phyloP scores from a whole-genome alignment of 1,284 basidiomycete species.

The Irpex lacteus region DNA sequence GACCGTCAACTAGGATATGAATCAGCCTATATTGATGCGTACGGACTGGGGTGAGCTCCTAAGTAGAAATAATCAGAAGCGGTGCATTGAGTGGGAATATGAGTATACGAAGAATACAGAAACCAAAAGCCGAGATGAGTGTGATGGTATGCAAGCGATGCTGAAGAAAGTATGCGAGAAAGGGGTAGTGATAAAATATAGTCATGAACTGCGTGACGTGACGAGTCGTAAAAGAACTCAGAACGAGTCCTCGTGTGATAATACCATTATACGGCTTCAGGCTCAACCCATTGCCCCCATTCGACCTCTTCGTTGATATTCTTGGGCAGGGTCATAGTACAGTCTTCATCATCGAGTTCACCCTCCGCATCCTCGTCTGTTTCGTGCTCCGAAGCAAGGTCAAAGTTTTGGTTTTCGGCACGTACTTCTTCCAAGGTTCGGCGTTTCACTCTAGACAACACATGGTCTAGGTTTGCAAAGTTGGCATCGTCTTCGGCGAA shows the following conservation, averaged over 20 bases:
- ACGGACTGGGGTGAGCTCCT: not conserved
- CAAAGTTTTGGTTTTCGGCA: slow-evolving; percentile 18
- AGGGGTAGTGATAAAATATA: not conserved
- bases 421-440: slow-evolving; percentile 48
- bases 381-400: slow-evolving; percentile 4
- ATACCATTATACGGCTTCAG: not conserved
- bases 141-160: not conserved
- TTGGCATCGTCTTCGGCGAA: slow-evolving; percentile 84
- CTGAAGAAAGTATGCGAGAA: not conserved
- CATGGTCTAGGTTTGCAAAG: slow-evolving; percentile 80
- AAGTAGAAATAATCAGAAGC: not conserved
- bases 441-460: slow-evolving; percentile 75
- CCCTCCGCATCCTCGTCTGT: slow-evolving; percentile 10
- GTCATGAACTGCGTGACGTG: not conserved
- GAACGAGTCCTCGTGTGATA: not conserved
- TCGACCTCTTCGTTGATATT: slow-evolving; percentile 17
- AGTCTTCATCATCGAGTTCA: slow-evolving; percentile 14
- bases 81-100: not conserved
- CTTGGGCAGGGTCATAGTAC: slow-evolving; percentile 4
- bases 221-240: not conserved
- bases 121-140: not conserved
- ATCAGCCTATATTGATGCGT: not conserved
- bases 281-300: slow-evolving; percentile 29
- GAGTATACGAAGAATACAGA: slow-evolving; percentile 6
- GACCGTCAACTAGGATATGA: not conserved